Conservation (phyloP, 2,329 filamentous ascomycete genomes). For the Fusarium goolgardi region DNA sequence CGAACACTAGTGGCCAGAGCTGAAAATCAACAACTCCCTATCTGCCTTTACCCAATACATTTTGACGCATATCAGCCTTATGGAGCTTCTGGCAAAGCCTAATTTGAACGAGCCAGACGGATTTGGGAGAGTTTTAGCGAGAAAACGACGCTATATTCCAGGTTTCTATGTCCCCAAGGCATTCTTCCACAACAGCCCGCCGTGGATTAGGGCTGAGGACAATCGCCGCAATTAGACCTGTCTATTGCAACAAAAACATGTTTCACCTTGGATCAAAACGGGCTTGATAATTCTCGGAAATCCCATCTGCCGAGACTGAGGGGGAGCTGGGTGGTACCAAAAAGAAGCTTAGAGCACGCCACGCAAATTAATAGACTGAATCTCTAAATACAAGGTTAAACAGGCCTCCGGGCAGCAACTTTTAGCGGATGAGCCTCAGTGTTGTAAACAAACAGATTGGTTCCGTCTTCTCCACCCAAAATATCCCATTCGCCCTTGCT, state of each 20-base stretch:
- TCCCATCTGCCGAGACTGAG: neutral
- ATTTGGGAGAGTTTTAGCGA: conserved; percentile 2
- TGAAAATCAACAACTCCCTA: conserved; percentile 6
- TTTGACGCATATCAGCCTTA: conserved; percentile 16
- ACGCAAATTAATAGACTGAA: neutral
- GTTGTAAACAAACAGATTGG: conserved; percentile 61
- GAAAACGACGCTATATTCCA: neutral
- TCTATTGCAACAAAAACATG: neutral
- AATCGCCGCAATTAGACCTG: neutral
- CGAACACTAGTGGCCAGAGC: conserved; percentile 7
- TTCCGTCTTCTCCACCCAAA: conserved; percentile 55
- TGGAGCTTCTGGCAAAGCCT: neutral
- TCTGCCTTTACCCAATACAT: neutral
- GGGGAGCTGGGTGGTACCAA: neutral
- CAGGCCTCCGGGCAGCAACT: conserved; percentile 8
- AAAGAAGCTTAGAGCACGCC: neutral
- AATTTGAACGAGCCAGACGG: neutral
- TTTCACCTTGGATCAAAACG: neutral
- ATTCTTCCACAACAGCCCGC: neutral
- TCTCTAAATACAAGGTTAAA: conserved; percentile 30
- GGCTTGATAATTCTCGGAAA: neutral
- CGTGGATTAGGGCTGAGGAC: neutral
- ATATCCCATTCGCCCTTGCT: conserved; percentile 52
- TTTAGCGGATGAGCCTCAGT: conserved; percentile 65
- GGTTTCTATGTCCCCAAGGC: neutral